Percentiles rank a stretch among this genome's conserved stretches.
phyloP scores from a whole-genome alignment of 2,329 filamentous ascomycete species.

The Paecilomyces niveus region DNA sequence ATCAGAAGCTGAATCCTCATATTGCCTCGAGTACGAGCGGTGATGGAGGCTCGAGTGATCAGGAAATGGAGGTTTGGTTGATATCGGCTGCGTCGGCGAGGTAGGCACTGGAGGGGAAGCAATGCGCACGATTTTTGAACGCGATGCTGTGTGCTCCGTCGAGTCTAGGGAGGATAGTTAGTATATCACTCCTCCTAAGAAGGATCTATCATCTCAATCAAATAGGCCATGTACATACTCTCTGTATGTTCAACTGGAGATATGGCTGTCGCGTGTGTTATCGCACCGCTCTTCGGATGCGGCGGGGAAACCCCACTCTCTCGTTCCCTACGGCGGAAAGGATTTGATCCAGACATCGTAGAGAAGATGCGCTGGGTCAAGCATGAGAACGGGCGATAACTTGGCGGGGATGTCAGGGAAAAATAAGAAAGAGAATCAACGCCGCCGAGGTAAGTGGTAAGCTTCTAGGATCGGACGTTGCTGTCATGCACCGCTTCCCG shows the following conservation, averaged over 20 bases:
- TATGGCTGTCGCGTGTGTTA: conserved; percentile 7
- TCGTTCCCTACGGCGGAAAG: conserved; percentile 41
- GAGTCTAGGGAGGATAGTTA: not conserved
- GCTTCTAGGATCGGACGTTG: not conserved
- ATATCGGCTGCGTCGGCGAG: conserved; percentile 9
- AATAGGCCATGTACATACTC: not conserved
- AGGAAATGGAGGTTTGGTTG: conserved; percentile 12
- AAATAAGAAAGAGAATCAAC: not conserved
- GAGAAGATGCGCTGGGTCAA: conserved; percentile 16
- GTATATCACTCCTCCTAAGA: not conserved
- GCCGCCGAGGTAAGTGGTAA: not conserved
- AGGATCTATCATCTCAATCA: not conserved
- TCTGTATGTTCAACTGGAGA: conserved; percentile 2
- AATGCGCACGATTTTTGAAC: conserved; percentile 22
- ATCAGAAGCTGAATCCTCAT: conserved; percentile 17
- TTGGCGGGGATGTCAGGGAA: not conserved
- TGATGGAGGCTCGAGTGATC: conserved; percentile 11
- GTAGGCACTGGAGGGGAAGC: conserved; percentile 32
- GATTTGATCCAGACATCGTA: conserved; percentile 44
- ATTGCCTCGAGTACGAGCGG: conserved; percentile 14
- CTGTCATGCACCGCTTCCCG: not conserved
- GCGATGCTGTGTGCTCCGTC: conserved; percentile 5
- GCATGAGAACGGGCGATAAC: conserved; percentile 20
- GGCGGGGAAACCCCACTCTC: conserved; percentile 21
- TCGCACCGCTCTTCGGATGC: conserved; percentile 12